These are phyloP conservation scores for Tremella mesenterica DNA, from an alignment of 768 basidiomycete species.

Conservation along the genomic window DNA sequence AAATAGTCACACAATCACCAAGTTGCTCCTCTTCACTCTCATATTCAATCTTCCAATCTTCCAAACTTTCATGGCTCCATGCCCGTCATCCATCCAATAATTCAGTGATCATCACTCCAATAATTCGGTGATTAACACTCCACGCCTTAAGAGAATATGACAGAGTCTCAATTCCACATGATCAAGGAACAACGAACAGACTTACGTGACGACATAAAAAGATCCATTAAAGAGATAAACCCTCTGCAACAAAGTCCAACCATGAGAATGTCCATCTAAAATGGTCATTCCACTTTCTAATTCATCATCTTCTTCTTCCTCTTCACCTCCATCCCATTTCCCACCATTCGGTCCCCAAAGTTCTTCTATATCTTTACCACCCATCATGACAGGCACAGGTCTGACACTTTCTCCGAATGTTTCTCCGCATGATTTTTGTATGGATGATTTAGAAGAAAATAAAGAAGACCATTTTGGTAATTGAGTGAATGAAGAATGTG, in stretches of 20 bases:
- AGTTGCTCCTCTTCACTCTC: too few relatives aligned
- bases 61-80: too few relatives aligned
- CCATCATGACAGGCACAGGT: neutral
- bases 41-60: too few relatives aligned
- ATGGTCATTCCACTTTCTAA: constrained; percentile 14
- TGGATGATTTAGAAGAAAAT: neutral
- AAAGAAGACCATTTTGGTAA: neutral
- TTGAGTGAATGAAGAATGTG: neutral
- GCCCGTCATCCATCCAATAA: too few relatives aligned
- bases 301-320: constrained; percentile 25
- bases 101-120: too few relatives aligned
- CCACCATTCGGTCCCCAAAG: neutral
- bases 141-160: too few relatives aligned
- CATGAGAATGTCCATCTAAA: constrained; percentile 30
- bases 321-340: constrained; percentile 23
- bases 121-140: too few relatives aligned
- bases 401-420: neutral
- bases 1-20: too few relatives aligned
- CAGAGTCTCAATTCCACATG: too few relatives aligned
- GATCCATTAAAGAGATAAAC: constrained; percentile 38
- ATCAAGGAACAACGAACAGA: too few relatives aligned
- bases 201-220: constrained; percentile 42
- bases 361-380: neutral
- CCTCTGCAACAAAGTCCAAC: constrained; percentile 41
- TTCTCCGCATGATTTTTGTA: neutral